Evolutionary conservation across 176 grass and related monocot species (phyloP), one percentile per base, ranked within the genome.

Genomic region (Melocanna baccifera): DNA sequence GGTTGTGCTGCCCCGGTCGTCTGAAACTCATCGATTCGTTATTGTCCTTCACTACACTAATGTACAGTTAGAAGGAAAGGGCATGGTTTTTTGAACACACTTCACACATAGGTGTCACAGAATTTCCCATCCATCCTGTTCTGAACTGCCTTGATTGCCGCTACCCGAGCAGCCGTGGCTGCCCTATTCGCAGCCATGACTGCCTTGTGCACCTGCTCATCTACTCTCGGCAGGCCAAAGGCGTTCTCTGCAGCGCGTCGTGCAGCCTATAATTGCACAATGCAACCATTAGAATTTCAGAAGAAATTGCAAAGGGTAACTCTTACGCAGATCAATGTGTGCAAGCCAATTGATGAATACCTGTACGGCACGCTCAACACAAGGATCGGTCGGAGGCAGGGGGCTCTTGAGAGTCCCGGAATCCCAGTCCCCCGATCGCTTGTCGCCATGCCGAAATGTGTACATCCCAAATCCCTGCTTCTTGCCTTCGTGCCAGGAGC

Each of bases 401-500:
- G 69, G 47, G n/a, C 11, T 83, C 66, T 80, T 92, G 9, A 93
- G 72, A 37, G 67, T 86, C 14, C 94, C 91, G 0, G 77, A 80
- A 66, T 84, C 81, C 91, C 91, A 92, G 26, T 81, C 80, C 55
- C 94, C 94, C 0, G 94, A 89, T 88, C 68, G 73, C 73, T 64
- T 81, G 55, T 88, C 81, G 10, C 85, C 75, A 2, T 90, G 87
- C 26, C 87, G 76, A 23, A 86, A 86, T 1, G 73, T 88, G 83
- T 90, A 94, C 75, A 91, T 83, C 25, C 94, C 94, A 12, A 88
- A 84, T 4, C 94, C 94, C 81, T 97, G 84, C 81, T 90, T 94
- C 81, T 86, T 87, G 83, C 89, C 85, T 75, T 94, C 89, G 14
- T 94, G 91, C 94, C 94, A 94, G 47, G 94, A 94, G 46, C 91